Evolutionary conservation across 2,329 filamentous ascomycete species (phyloP), one percentile per base, ranked within the genome.

Genomic region (Aspergillus ustus): DNA sequence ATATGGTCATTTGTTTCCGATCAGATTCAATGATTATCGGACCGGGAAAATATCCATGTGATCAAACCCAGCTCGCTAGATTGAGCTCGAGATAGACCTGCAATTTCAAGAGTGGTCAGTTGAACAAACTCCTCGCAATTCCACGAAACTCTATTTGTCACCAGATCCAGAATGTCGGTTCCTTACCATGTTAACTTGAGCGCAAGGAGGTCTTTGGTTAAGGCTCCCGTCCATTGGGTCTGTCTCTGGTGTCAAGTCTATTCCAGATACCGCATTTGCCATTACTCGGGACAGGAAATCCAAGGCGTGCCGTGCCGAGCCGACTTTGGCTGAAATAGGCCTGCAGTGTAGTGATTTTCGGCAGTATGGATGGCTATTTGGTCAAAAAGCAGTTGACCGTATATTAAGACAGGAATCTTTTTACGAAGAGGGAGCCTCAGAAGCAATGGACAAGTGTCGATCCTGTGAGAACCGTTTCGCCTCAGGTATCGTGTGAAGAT

Each of bases 21-120:
- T 25, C 3, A 29, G 1, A 11, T 48, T 29, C 43, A 15, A 34
- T 28, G 34, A 3, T 57, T 46, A 22, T 19, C 17, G 51, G 17
- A n/a, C 37, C 15, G 56, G 29, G 40, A 49, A 20, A 37, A 34
- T 13, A 25, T 37, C 29, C 20, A 20, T 8, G 31, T 43, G 29
- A n/a, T 43, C 44, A 49, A 19, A 48, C 17, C 15, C 19, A 53
- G 19, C 20, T 22, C 13, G 49, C 46, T 31, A 52, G 28, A 19
- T 13, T 49, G 31, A 29, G 17, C 43, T 17, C 34, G 28, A 46
- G 40, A 20, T 54, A 59, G 28, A 55, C 52, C 28, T 59, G 22
- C 48, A 13, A 37, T 19, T 54, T 43, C 51, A 55, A 56, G 40
- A 53, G 37, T 29, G 49, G 43, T 53, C 54, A 61, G 54, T 54